Conservation (phyloP, 2,329 filamentous ascomycete genomes). For the Rhynchosporium graminicola region DNA sequence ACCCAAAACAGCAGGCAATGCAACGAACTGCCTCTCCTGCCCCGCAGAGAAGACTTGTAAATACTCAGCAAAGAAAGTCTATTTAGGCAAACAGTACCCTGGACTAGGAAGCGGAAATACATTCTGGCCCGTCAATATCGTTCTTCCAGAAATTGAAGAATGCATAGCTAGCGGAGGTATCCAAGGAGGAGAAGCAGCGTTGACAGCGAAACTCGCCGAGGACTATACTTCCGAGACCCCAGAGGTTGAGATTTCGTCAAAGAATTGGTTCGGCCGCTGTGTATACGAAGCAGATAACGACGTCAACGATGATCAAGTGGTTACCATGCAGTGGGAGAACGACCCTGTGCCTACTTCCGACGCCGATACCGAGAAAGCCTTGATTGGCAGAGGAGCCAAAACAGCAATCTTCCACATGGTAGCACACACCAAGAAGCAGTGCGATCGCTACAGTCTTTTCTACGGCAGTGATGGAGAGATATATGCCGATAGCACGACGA, state of each 20-base stretch:
- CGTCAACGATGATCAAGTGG: constrained; percentile 89
- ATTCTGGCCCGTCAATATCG: constrained; percentile 82
- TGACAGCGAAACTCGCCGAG: constrained; percentile 44
- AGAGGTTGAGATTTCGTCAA: constrained; percentile 48
- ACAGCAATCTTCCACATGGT: constrained; percentile 93
- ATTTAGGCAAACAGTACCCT: constrained; percentile 52
- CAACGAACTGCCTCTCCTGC: constrained; percentile 88
- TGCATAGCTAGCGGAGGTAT: constrained; percentile 51
- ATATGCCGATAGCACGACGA: constrained; percentile 76
- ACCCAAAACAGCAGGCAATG: constrained; percentile 68
- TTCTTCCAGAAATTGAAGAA: constrained; percentile 91
- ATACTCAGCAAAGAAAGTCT: constrained; percentile 78
- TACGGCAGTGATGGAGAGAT: constrained; percentile 89
- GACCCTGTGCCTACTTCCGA: constrained; percentile 47
- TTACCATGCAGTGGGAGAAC: constrained; percentile 86
- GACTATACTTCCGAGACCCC: constrained; percentile 56
- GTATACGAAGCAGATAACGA: constrained; percentile 93
- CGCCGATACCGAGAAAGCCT: constrained; percentile 30
- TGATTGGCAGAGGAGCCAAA: constrained; percentile 63
- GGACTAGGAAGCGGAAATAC: constrained; percentile 66
- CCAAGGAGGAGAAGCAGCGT: constrained; percentile 51
- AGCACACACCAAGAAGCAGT: constrained; percentile 83
- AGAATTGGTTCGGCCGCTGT: constrained; percentile 88
- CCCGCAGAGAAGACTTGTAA: constrained; percentile 73
- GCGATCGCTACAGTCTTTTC: constrained; percentile 79